Evolutionary conservation across 441 rosid genomes (phyloP).

Genomic region (Mallotus repandus): DNA sequence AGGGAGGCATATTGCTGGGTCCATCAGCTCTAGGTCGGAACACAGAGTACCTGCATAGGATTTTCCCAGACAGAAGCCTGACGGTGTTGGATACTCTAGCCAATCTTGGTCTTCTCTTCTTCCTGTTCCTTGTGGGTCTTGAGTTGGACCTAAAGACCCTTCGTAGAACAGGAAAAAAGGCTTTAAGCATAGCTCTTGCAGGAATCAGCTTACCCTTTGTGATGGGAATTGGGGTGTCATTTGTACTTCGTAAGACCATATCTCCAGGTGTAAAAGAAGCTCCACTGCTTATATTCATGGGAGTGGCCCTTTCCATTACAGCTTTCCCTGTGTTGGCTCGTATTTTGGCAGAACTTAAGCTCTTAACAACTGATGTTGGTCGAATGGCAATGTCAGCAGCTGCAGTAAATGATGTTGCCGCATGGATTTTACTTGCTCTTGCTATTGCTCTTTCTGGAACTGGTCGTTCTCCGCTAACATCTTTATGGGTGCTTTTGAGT

Average conservation of each 20-base stretch:
- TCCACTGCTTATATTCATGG: conserved; percentile 85
- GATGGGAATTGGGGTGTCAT: conserved; percentile 76
- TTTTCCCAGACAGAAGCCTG: conserved; percentile 67
- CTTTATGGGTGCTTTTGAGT: conserved; percentile 74
- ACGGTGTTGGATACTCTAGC: conserved; percentile 87
- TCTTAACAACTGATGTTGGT: conserved; percentile 82
- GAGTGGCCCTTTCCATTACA: conserved; percentile 90
- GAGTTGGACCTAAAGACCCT: conserved; percentile 70
- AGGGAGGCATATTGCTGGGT: conserved; percentile 93
- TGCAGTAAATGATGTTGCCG: conserved; percentile 83
- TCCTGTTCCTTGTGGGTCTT: conserved; percentile 80
- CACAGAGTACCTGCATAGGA: conserved; percentile 38
- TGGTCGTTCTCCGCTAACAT: conserved; percentile 44
- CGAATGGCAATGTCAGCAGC: conserved; percentile 94
- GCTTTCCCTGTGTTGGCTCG: conserved; percentile 96
- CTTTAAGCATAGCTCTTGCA: conserved; percentile 61
- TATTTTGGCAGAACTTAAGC: conserved; percentile 87
- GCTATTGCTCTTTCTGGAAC: conserved; percentile 85
- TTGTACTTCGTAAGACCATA: conserved; percentile 47
- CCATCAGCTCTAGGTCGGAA: conserved; percentile 85
- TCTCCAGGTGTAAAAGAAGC: conserved; percentile 50
- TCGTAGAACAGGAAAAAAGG: conserved; percentile 66
- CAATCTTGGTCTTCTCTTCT: conserved; percentile 81
- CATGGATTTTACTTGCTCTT: conserved; percentile 91
- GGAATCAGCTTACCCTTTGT: conserved; percentile 78